phyloP scores from a whole-genome alignment of 352 stramenopile species.

The Phytophthora crassamura region DNA sequence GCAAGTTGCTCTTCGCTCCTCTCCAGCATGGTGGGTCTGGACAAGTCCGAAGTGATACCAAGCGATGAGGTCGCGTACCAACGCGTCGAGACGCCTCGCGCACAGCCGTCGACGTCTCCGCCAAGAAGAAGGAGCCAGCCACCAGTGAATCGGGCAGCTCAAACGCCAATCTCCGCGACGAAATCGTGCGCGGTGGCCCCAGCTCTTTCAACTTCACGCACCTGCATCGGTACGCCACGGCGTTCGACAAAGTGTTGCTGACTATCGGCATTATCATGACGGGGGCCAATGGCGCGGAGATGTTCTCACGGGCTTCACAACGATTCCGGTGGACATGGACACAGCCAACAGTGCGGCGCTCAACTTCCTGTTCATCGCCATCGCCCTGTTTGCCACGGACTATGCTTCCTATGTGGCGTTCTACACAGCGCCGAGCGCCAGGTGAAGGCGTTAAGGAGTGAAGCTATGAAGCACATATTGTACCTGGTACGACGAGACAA shows the following conservation, averaged over 20 bases:
- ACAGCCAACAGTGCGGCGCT: slow-evolving; percentile 33
- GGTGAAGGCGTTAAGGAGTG: slow-evolving; percentile 43
- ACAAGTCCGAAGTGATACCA: slow-evolving; percentile 10
- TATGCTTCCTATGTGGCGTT: slow-evolving; percentile 44
- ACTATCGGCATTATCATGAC: slow-evolving; percentile 27
- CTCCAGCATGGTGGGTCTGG: slow-evolving; percentile 19
- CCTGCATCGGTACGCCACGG: slow-evolving; percentile 48
- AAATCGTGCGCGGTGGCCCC: slow-evolving; percentile 29
- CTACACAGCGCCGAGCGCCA: slow-evolving; percentile 45
- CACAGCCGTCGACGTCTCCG: no score
- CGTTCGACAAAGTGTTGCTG: slow-evolving; percentile 41
- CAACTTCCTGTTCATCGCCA: slow-evolving; percentile 39
- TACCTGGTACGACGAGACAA: slow-evolving; percentile 51
- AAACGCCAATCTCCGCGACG: slow-evolving; percentile 15
- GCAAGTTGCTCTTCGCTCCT: no score
- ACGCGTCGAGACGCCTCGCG: slow-evolving; percentile 18
- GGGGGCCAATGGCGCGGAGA: slow-evolving; percentile 44
- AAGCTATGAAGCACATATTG: slow-evolving; percentile 49
- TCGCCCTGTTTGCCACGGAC: slow-evolving; percentile 44
- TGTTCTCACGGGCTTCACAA: slow-evolving; percentile 36
- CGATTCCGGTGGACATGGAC: slow-evolving; percentile 35
- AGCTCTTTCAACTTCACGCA: slow-evolving; percentile 40
- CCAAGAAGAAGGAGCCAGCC: background rate
- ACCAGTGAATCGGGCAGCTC: slow-evolving; percentile 1
- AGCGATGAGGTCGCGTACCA: slow-evolving; percentile 7